These are phyloP conservation scores for Claviceps sp. DNA, from an alignment of 2,329 filamentous ascomycete species.

Conservation along the genomic window DNA sequence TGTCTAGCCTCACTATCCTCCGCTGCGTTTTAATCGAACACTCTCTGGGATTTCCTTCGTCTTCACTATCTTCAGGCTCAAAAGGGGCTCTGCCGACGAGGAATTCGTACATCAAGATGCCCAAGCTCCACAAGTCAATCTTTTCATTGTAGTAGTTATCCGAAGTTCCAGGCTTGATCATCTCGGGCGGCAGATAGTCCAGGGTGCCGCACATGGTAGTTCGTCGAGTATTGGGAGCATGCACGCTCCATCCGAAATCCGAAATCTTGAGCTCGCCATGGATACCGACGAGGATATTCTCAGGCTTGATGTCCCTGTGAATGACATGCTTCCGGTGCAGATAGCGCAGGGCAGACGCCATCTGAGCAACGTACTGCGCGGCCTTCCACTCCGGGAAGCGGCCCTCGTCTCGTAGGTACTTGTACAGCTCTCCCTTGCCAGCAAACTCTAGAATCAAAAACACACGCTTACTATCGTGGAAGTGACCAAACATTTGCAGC, in stretches of 20 bases:
- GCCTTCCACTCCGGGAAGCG: slow-evolving; percentile 57
- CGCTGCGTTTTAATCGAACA: slow-evolving; percentile 66
- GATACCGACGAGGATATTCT: slow-evolving; percentile 45
- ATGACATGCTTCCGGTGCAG: slow-evolving; percentile 20
- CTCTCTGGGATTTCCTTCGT: too few species aligned
- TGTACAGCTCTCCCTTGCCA: slow-evolving; percentile 52
- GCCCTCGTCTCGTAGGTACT: slow-evolving; percentile 52
- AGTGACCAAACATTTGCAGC: slow-evolving; percentile 54
- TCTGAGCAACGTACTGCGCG: slow-evolving; percentile 59
- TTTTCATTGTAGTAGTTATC: slow-evolving; percentile 92
- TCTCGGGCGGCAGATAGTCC: slow-evolving; percentile 95
- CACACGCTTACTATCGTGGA: slow-evolving; percentile 58
- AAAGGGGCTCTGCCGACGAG: slow-evolving; percentile 92
- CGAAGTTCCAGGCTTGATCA: slow-evolving; percentile 69
- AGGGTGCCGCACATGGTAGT: slow-evolving; percentile 95
- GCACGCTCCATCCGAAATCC: slow-evolving; percentile 96
- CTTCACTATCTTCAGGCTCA: slow-evolving; percentile 43
- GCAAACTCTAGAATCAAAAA: slow-evolving; percentile 63
- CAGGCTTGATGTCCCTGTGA: slow-evolving; percentile 21
- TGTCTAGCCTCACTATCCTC: slow-evolving; percentile 77
- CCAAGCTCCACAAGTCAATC: slow-evolving; percentile 91
- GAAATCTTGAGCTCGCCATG: slow-evolving; percentile 98
- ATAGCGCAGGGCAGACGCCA: slow-evolving; percentile 32
- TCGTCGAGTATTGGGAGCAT: slow-evolving; percentile 85
- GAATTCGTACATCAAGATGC: slow-evolving; percentile 93